Percentiles rank a stretch among this genome's conserved stretches.
Evolutionary conservation across 768 basidiomycete genomes (phyloP).

Genomic region (Boletales sp.): DNA sequence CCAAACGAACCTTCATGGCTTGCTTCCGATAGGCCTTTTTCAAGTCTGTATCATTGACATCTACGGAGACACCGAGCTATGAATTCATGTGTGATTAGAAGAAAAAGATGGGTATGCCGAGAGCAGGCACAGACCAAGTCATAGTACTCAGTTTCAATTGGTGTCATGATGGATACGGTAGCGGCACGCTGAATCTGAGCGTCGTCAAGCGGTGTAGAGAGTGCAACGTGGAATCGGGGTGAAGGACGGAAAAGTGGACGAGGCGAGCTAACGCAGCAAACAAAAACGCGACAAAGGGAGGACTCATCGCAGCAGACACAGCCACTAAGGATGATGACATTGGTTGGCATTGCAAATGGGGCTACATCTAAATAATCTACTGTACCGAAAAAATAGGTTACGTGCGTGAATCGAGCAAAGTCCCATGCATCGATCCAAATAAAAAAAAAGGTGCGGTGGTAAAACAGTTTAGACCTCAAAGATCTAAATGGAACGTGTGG

Average conservation of each 20-base stretch:
- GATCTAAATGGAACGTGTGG: conserved; percentile 3
- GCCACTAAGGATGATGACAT: conserved; percentile 27
- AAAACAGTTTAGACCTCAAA: conserved; percentile 10
- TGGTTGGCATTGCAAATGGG: conserved; percentile 2
- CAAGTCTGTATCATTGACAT: conserved; percentile 74
- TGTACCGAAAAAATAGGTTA: conserved; percentile 24
- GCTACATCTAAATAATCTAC: conserved; percentile 30
- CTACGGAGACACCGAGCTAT: conserved; percentile 67
- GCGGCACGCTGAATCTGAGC: background rate
- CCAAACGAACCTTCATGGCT: conserved; percentile 75
- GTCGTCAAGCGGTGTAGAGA: background rate
- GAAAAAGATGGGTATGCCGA: background rate
- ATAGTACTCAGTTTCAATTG: conserved; percentile 89
- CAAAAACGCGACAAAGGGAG: conserved; percentile 1
- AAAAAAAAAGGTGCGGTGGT: conserved; percentile 19
- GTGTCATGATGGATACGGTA: conserved; percentile 52
- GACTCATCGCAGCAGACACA: conserved; percentile 21
- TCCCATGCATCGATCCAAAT: conserved; percentile 19
- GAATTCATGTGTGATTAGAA: background rate
- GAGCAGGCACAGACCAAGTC: conserved; percentile 56
- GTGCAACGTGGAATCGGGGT: background rate
- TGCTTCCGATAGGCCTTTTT: conserved; percentile 96
- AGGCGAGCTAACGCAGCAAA: conserved; percentile 1
- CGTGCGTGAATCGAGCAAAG: conserved; percentile 10
- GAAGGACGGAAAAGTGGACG: too few relatives aligned